These are phyloP conservation scores for Rhodocollybia butyracea DNA, from an alignment of 768 basidiomycete species.

Conservation along the genomic window DNA sequence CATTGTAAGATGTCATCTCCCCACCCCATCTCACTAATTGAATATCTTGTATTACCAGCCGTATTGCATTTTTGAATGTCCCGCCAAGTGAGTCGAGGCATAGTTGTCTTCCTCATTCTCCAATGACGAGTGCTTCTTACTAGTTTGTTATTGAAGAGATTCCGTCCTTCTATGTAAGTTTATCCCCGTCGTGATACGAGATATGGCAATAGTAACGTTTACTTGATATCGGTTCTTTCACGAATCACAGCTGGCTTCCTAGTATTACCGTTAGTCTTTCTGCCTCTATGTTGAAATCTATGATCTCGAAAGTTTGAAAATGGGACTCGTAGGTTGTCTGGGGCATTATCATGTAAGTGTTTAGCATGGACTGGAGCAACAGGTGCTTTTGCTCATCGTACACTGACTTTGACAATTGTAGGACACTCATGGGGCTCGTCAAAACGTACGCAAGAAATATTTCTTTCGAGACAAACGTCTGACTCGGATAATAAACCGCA, in stretches of 20 bases:
- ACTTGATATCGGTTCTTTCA: background rate
- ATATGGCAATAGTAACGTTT: too few relatives aligned
- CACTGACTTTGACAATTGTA: constrained; percentile 17
- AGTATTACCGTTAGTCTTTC: constrained; percentile 49
- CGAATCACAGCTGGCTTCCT: constrained; percentile 53
- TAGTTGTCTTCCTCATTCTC: too few relatives aligned
- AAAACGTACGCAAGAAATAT: constrained; percentile 44
- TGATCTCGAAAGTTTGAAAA: background rate
- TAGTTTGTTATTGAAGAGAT: constrained; percentile 48
- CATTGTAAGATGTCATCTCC: constrained; percentile 40
- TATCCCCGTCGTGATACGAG: background rate
- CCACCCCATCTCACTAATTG: background rate
- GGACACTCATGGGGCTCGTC: constrained; percentile 66
- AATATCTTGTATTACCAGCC: constrained; percentile 30
- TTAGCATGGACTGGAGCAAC: background rate
- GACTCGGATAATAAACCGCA: too few relatives aligned
- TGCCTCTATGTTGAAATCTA: background rate
- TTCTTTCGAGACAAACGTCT: too few relatives aligned
- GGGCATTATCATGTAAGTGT: constrained; percentile 58
- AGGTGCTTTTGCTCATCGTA: background rate
- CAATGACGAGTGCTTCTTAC: too few relatives aligned
- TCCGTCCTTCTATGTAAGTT: constrained; percentile 58
- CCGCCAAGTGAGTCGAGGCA: constrained; percentile 50
- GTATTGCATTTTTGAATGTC: constrained; percentile 65
- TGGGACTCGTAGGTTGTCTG: constrained; percentile 66